Evolutionary conservation across 371 early-diverging fungal species (phyloP).

Genomic region (Phascolomyces articulosus): DNA sequence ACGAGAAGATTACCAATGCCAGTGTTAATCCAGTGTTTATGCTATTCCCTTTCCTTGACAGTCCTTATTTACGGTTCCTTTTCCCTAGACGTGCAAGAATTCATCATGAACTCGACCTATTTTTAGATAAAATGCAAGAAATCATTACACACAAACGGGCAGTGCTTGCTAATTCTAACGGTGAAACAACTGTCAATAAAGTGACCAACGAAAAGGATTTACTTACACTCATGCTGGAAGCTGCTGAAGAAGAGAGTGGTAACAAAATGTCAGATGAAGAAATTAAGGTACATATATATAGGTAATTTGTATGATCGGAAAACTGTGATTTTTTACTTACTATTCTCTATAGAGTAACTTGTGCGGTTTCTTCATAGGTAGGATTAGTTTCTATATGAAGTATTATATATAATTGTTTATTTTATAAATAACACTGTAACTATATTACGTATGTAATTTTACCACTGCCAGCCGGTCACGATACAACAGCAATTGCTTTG

Average conservation of each 20-base stretch:
- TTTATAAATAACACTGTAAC: too few species aligned
- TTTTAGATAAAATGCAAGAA: slow-evolving; percentile 9
- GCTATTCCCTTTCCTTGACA: slow-evolving; percentile 20
- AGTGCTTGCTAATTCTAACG: background rate
- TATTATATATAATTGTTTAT: background rate
- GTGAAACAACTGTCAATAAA: slow-evolving; percentile 10
- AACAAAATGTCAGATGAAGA: slow-evolving; percentile 42
- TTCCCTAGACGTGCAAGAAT: slow-evolving; percentile 20
- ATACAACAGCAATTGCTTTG: slow-evolving; percentile 47
- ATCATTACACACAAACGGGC: background rate
- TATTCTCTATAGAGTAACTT: slow-evolving; percentile 19
- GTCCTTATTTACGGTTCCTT: slow-evolving; percentile 15
- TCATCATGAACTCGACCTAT: slow-evolving; percentile 11
- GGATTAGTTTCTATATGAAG: background rate
- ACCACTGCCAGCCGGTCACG: slow-evolving; percentile 50
- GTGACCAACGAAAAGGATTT: slow-evolving; percentile 40
- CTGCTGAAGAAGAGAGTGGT: slow-evolving; percentile 30
- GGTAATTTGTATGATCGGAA: too few species aligned
- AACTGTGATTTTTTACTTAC: too few species aligned
- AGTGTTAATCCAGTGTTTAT: slow-evolving; percentile 14
- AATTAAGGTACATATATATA: slow-evolving; percentile 8
- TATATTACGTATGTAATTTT: background rate
- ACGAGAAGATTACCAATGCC: background rate
- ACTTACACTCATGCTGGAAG: slow-evolving; percentile 58
- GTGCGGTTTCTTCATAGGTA: slow-evolving; percentile 18